Base-by-base conservation (phyloP, 2,329 filamentous ascomycete species). In the Diaporthe aspalathi region DNA sequence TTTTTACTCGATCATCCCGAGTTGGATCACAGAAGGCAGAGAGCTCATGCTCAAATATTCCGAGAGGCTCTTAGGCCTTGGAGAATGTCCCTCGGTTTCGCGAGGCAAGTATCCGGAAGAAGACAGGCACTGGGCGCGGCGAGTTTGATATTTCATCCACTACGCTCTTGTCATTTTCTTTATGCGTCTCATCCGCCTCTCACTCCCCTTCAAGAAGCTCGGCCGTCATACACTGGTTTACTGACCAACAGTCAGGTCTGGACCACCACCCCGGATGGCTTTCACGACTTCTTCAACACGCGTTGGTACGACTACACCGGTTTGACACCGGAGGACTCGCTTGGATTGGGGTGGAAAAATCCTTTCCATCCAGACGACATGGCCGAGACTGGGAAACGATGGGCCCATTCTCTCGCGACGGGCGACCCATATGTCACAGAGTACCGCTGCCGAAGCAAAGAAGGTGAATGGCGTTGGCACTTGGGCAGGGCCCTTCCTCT, bases 251-350 rank as follows among this genome's bases (percentile, higher is more conserved):
- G 20, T 1, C 17, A 70, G 69, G 69, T 95, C 6, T 95, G 93
- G 92, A 94, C 92, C 0, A 89, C 92, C 0, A 89, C 82, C 0
- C 86, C 91, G 0, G 87, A 92, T 20, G 93, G 93, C 0, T 75
- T 83, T 32, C 86, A 89, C 74, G 92, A 95, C 76, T 95, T 93
- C 81, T 95, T 91, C 79, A 93, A 92, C 71, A 88, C 89, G 57
- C 84, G 91, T n/a, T 95, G 93, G 92, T 93, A 93, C 76, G 87
- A 89, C n/a, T 95, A 93, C 76, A 95, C 93, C 0, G 92, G 93
- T 0, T 80, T 94, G 29, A 86, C 85, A 0, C 83, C 85, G 12
- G 88, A 92, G 54, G 83, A 90, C 12, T 92, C 89, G 32, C 75
- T 92, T 2, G 92, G 92, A 0, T 77, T 84, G 38, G 87, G 87